Conservation (phyloP, 2,329 filamentous ascomycete genomes). For the Ceratocystis smalleyi region DNA sequence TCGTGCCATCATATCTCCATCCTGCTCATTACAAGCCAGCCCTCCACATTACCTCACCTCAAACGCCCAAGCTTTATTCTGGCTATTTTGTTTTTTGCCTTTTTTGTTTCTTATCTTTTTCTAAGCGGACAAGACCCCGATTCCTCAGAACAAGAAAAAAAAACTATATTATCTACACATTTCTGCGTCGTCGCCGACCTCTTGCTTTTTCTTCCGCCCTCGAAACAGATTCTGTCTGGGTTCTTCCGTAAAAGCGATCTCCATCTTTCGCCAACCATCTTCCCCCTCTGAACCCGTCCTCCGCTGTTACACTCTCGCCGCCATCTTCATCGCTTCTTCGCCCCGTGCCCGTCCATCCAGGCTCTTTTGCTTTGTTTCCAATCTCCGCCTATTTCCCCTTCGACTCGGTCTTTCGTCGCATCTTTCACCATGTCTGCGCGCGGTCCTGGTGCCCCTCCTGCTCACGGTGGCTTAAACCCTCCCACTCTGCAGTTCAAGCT, state of each 20-base stretch:
- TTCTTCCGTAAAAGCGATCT: not conserved
- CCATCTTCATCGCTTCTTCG: not conserved
- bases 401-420: conserved; percentile 16
- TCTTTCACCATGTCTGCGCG: conserved; percentile 61
- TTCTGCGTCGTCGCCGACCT: not conserved
- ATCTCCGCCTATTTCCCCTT: not conserved
- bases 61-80: not conserved
- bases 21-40: not conserved
- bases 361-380: not conserved
- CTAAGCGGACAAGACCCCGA: not conserved
- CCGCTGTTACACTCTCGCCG: not conserved
- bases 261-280: not conserved
- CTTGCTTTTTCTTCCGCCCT: not conserved
- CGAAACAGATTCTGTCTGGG: not conserved
- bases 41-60: not conserved
- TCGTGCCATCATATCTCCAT: not conserved
- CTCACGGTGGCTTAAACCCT: conserved; percentile 51
- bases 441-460: conserved; percentile 40
- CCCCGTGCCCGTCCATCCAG: not conserved
- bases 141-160: not conserved
- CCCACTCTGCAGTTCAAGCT: conserved; percentile 99
- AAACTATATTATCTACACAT: conserved; percentile 1
- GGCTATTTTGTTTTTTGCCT: not conserved
- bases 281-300: not conserved
- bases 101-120: not conserved